Evolutionary conservation across 139 green algal species (phyloP).

Genomic region (Nannochloris sp.): DNA sequence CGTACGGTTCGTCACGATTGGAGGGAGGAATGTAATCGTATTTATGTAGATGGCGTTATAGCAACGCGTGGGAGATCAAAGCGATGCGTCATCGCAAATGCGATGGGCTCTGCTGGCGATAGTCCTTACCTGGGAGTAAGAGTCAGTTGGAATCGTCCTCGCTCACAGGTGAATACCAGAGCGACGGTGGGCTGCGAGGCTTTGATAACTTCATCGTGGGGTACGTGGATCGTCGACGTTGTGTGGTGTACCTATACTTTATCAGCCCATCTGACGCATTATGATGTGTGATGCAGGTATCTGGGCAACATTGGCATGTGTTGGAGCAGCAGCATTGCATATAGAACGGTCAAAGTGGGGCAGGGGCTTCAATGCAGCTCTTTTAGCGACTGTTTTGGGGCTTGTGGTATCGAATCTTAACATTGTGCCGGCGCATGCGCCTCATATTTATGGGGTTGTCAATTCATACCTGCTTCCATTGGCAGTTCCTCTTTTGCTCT

Average conservation of each 20-base stretch:
- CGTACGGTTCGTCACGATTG: too few species aligned
- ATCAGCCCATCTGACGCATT: background rate
- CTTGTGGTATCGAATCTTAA: constrained; percentile 65
- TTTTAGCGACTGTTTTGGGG: constrained; percentile 65
- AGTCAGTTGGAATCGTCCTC: too few species aligned
- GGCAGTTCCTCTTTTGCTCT: constrained; percentile 83
- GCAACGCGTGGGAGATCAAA: too few species aligned
- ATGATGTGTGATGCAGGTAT: constrained; percentile 28
- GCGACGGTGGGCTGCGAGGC: too few species aligned
- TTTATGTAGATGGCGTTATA: too few species aligned
- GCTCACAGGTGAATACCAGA: too few species aligned
- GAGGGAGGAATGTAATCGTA: too few species aligned
- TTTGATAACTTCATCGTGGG: too few species aligned
- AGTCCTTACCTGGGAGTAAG: too few species aligned
- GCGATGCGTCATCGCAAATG: too few species aligned
- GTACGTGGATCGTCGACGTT: too few species aligned
- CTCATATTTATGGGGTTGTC: constrained; percentile 42
- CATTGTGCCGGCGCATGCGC: constrained; percentile 42
- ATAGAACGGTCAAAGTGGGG: constrained; percentile 50
- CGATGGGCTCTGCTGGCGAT: too few species aligned
- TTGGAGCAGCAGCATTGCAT: constrained; percentile 53
- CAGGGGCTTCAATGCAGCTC: constrained; percentile 64
- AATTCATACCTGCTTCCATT: constrained; percentile 82
- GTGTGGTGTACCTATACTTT: background rate
- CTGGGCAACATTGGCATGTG: constrained; percentile 42